Conservation (phyloP, 345 rosid species). For the Hevea brasiliensis region DNA sequence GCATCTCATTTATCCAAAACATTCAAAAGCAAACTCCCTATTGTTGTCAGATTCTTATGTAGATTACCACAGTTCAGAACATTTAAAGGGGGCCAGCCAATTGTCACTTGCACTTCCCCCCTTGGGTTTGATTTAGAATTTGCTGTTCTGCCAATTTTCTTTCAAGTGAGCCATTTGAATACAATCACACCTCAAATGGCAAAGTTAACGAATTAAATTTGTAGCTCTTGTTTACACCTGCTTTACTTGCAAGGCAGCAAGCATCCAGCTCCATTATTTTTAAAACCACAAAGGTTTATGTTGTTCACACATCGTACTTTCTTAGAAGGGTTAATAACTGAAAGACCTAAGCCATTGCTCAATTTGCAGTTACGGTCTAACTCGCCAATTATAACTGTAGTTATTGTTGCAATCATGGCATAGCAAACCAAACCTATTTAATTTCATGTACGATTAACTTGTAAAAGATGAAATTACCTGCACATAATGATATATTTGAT, state of each 20-base stretch:
- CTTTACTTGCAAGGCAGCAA: background rate
- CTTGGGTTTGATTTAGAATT: background rate
- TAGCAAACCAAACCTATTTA: background rate
- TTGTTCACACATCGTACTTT: background rate
- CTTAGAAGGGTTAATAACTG: background rate
- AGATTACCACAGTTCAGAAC: background rate
- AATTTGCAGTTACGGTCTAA: background rate
- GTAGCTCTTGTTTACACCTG: background rate
- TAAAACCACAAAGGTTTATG: background rate
- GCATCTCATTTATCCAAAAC: background rate
- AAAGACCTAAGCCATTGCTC: background rate
- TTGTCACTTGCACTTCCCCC: background rate
- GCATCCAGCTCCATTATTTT: background rate
- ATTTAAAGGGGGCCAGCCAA: background rate
- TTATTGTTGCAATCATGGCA: background rate
- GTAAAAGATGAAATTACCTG: background rate
- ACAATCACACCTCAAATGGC: background rate
- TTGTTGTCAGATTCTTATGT: conserved; percentile 2
- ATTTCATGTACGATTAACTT: background rate
- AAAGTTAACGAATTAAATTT: background rate
- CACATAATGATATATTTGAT: background rate
- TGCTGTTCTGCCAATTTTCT: background rate
- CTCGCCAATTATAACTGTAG: too few relatives aligned
- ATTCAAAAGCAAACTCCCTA: background rate
- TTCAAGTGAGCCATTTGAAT: background rate